Evolutionary conservation across 345 rosid genomes (phyloP).

Genomic region (Moricandia arvensis): DNA sequence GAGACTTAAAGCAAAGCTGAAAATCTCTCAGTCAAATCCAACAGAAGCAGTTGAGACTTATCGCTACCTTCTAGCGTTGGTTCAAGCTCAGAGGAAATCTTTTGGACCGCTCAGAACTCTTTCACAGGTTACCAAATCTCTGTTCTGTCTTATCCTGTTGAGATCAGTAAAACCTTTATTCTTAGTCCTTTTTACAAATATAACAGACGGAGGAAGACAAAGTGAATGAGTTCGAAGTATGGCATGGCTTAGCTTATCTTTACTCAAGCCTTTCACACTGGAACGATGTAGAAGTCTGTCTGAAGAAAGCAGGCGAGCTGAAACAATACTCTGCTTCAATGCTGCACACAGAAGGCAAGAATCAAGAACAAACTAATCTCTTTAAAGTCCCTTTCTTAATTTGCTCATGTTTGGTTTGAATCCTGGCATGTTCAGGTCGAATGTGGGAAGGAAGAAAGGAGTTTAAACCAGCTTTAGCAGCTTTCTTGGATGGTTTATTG

Average conservation of each 20-base stretch:
- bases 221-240: slow-evolving; percentile 82
- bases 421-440: slow-evolving; percentile 47
- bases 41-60: slow-evolving; percentile 83
- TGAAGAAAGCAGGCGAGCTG: slow-evolving; percentile 71
- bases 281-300: slow-evolving; percentile 86
- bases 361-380: slow-evolving; percentile 1
- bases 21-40: slow-evolving; percentile 67
- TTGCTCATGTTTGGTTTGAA: slow-evolving; percentile 10
- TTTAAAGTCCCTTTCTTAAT: background rate
- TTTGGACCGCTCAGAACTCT: slow-evolving; percentile 58
- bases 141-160: background rate
- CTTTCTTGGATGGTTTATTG: slow-evolving; percentile 57
- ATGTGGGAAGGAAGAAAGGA: slow-evolving; percentile 71
- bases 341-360: slow-evolving; percentile 78
- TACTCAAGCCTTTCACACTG: slow-evolving; percentile 82
- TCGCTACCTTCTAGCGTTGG: slow-evolving; percentile 82
- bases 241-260: slow-evolving; percentile 84
- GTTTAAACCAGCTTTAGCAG: slow-evolving; percentile 48
- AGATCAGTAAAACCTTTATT: background rate
- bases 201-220: slow-evolving; percentile 61
- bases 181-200: background rate
- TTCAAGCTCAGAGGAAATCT: slow-evolving; percentile 88
- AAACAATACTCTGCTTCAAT: slow-evolving; percentile 69
- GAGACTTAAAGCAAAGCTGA: slow-evolving; percentile 79
- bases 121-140: slow-evolving; percentile 52